phyloP scores from a whole-genome alignment of 768 basidiomycete genomes.

The Pleurotus citrinopileatus region DNA sequence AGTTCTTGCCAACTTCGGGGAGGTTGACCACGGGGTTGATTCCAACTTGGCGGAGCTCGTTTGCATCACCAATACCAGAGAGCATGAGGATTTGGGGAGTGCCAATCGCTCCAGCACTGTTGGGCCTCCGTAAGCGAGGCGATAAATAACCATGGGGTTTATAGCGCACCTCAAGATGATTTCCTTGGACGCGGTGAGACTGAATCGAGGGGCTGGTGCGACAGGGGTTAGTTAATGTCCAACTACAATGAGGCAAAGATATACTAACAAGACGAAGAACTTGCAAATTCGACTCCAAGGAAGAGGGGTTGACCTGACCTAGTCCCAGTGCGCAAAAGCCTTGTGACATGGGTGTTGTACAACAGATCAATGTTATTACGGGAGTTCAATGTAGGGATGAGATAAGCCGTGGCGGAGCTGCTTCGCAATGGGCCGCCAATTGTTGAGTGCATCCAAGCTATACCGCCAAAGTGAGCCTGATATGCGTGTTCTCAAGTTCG shows the following conservation, averaged over 20 bases:
- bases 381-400: conserved; percentile 20
- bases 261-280: conserved; percentile 8
- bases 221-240: not conserved
- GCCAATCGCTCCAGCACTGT: conserved; percentile 24
- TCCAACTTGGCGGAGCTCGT: conserved; percentile 9
- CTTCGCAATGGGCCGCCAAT: conserved; percentile 29
- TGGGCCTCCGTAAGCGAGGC: not conserved
- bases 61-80: conserved; percentile 23
- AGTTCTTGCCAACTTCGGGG: conserved; percentile 26
- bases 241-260: not conserved
- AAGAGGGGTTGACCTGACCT: conserved; percentile 15
- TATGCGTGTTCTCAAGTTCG: not conserved
- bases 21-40: conserved; percentile 16
- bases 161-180: conserved; percentile 17
- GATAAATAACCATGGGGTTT: not conserved
- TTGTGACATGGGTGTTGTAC: conserved; percentile 28
- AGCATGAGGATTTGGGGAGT: conserved; percentile 23
- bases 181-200: conserved; percentile 18
- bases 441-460: conserved; percentile 31
- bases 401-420: conserved; percentile 34
- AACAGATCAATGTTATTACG: conserved; percentile 35
- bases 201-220: conserved; percentile 1
- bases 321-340: conserved; percentile 19
- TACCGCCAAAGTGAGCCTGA: not conserved
- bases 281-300: conserved; percentile 19